Base-by-base conservation (phyloP, 2,329 filamentous ascomycete genomes). In the Achaetomium macrosporum region DNA sequence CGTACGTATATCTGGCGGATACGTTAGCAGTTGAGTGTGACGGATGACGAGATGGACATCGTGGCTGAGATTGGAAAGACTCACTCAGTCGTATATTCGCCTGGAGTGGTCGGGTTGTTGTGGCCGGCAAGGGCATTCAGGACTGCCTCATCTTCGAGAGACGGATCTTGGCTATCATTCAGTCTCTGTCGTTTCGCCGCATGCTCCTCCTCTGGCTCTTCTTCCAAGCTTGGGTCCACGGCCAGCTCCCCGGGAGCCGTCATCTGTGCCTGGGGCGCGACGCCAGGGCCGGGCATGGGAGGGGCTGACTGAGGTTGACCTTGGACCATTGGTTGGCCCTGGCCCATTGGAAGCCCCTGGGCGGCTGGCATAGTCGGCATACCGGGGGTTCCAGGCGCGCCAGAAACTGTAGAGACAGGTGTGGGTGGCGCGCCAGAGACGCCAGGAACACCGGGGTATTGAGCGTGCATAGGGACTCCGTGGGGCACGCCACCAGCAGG, bases 121-220 rank as follows among this genome's bases (percentile, higher is more conserved):
- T 76, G 73, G 3, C 69, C 72, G 16, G 74, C 72, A 40, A 79
- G 61, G 8, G 73, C 75, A 41, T 57, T 65, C 55, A 79, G 57
- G 12, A 79, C 72, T 5, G 74, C 74, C 51, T 76, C 74, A 53
- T 78, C 76, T 29, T 61, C 59, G 13, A 76, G 61, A 0, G 66
- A 58, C 9, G 65, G 62, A 15, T 70, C 67, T 13, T 69, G 66
- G 11, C 61, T 64, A 4, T 66, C 64, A 12, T 70, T 33, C 5
- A 76, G 56, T 31, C 71, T 67, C 37, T 63, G 69, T 10, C 74
- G 69, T 57, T 77, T 78, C 4, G 68, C 62, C 5, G 62, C 61
- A 15, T 69, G 73, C 47, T 57, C 57, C 2, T 58, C 58, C 2
- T 59, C 60, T 19, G 43, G 57, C 16, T 65, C 64, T 6, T 67